Conservation (phyloP, 2,329 filamentous ascomycete genomes). For the Monosporascus ibericus region DNA sequence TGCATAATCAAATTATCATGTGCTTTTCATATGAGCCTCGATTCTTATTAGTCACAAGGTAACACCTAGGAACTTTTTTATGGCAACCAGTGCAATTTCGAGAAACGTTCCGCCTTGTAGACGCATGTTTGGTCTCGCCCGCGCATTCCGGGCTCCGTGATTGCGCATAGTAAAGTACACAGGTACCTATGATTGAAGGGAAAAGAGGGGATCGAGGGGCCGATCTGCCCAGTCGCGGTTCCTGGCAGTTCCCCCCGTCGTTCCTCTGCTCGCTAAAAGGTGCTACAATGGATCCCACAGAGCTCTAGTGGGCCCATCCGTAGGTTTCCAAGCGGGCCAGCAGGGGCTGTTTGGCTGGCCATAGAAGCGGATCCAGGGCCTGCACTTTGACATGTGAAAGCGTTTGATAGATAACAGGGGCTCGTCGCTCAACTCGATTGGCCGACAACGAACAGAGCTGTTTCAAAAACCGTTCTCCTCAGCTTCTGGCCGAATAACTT, state of each 20-base stretch:
- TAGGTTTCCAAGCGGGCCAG: not conserved
- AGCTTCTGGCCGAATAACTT: too few species aligned
- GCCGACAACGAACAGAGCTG: too few species aligned
- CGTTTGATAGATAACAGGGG: not conserved
- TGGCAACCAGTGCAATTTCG: too few species aligned
- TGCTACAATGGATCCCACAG: not conserved
- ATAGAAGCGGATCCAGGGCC: not conserved
- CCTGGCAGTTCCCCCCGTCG: too few species aligned
- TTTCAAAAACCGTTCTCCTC: too few species aligned
- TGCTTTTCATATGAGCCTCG: not conserved
- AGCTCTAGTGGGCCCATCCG: not conserved
- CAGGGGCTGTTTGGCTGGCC: not conserved
- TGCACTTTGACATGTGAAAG: not conserved
- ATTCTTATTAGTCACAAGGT: too few species aligned
- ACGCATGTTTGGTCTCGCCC: not conserved
- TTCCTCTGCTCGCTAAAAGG: not conserved
- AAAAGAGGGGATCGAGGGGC: not conserved
- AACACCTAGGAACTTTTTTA: too few species aligned
- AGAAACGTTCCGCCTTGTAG: not conserved
- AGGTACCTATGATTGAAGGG: not conserved
- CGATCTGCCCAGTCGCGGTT: not conserved
- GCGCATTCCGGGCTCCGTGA: not conserved
- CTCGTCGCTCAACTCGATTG: not conserved
- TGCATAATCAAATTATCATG: not conserved
- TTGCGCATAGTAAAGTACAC: too few species aligned